These are phyloP conservation scores for Thalia dealbata DNA, from an alignment of 176 grass and related monocot genomes.

Conservation along the genomic window DNA sequence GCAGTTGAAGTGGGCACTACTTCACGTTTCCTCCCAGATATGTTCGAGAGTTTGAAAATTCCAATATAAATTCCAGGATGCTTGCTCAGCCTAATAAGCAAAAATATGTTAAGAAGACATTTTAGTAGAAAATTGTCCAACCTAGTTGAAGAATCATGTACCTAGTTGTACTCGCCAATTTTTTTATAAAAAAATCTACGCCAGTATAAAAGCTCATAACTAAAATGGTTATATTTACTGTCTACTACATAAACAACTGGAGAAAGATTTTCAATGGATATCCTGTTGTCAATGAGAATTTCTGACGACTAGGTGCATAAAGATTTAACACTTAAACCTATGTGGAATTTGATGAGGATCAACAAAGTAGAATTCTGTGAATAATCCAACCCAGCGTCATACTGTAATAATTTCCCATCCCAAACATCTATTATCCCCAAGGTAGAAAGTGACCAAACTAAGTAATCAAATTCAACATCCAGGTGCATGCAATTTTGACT, in stretches of 20 bases:
- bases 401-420: too few relatives aligned
- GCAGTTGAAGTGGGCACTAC: constrained; percentile 45
- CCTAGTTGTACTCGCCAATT: not conserved
- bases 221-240: not conserved
- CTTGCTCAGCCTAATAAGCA: constrained; percentile 48
- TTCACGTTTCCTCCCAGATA: constrained; percentile 71
- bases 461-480: too few relatives aligned
- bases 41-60: constrained; percentile 77
- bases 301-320: not conserved
- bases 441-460: too few relatives aligned
- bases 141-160: not conserved
- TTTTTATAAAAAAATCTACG: not conserved
- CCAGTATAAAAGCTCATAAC: not conserved
- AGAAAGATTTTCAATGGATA: not conserved
- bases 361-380: too few relatives aligned
- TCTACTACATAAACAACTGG: too few relatives aligned
- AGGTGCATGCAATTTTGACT: too few relatives aligned
- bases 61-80: constrained; percentile 77
- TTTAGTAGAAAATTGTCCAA: not conserved
- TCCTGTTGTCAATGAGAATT: not conserved
- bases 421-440: too few relatives aligned
- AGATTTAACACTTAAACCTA: too few relatives aligned
- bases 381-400: too few relatives aligned
- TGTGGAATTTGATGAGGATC: too few relatives aligned
- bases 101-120: not conserved